Percentiles rank a stretch among this genome's conserved stretches.
Conservation (phyloP, 768 basidiomycete genomes). For the Leccinum rimulosum region DNA sequence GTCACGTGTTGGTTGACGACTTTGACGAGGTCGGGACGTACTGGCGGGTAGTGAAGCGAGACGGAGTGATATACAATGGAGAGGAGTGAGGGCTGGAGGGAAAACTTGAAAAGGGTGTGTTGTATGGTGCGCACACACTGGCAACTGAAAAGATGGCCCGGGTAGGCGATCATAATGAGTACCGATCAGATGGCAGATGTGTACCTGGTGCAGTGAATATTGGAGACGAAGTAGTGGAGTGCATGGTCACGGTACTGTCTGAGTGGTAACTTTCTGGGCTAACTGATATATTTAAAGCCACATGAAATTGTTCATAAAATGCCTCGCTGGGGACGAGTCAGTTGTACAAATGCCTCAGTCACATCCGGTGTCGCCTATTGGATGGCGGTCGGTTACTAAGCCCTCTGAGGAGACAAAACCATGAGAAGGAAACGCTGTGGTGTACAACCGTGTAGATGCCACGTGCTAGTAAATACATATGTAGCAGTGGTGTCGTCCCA, state of each 20-base stretch:
- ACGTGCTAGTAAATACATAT: too few relatives aligned
- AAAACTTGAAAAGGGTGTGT: slow-evolving; percentile 34
- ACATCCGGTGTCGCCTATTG: too few relatives aligned
- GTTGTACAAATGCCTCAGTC: too few relatives aligned
- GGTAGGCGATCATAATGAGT: not conserved
- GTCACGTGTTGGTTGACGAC: slow-evolving; percentile 81
- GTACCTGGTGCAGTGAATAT: slow-evolving; percentile 53
- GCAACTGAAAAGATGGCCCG: slow-evolving; percentile 27
- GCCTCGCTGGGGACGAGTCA: too few relatives aligned
- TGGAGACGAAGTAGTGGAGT: slow-evolving; percentile 39
- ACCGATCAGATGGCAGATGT: not conserved
- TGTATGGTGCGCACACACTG: slow-evolving; percentile 50
- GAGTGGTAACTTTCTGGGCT: not conserved
- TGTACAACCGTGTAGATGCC: too few relatives aligned
- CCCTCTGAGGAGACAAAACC: too few relatives aligned
- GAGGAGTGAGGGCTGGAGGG: slow-evolving; percentile 41
- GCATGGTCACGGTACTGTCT: not conserved
- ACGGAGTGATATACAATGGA: too few relatives aligned
- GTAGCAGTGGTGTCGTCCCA: too few relatives aligned
- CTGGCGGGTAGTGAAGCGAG: slow-evolving; percentile 40
- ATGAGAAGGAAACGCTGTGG: too few relatives aligned
- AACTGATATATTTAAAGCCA: too few relatives aligned
- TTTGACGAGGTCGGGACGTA: slow-evolving; percentile 55
- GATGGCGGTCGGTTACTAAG: too few relatives aligned
- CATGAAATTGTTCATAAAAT: slow-evolving; percentile 1